phyloP scores from a whole-genome alignment of 257 asterid genomes.

The Linaria vulgaris region DNA sequence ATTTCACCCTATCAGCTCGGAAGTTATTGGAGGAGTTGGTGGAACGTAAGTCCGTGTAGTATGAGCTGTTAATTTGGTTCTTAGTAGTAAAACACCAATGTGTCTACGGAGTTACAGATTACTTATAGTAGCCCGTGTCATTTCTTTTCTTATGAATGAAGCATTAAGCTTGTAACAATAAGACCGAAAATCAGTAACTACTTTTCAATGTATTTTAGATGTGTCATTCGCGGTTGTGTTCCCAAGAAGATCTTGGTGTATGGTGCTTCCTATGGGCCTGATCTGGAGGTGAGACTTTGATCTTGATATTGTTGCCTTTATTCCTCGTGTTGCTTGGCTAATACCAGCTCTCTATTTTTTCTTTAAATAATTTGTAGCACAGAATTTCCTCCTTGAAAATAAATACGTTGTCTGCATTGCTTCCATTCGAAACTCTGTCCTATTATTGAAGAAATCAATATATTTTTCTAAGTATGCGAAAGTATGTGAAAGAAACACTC shows the following conservation, averaged over 20 bases:
- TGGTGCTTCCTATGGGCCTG: conserved; percentile 96
- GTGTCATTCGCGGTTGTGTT: conserved; percentile 99
- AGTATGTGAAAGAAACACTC: not conserved
- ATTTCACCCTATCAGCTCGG: conserved; percentile 97
- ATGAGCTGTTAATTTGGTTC: too few species aligned
- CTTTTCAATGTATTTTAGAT: conserved; percentile 49
- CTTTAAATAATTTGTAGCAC: not conserved
- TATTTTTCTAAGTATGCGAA: too few species aligned
- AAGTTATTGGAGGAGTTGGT: conserved; percentile 90
- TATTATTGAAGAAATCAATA: conserved; percentile 3
- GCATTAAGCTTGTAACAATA: not conserved
- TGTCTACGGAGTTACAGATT: not conserved
- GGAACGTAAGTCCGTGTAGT: conserved; percentile 99
- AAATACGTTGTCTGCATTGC: conserved; percentile 11
- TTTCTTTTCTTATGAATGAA: not conserved
- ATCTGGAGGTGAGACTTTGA: conserved; percentile 71
- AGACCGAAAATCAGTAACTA: conserved; percentile 21
- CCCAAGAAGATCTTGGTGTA: conserved; percentile 98
- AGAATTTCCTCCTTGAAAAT: not conserved
- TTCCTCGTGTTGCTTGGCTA: too few species aligned
- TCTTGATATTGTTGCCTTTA: not conserved
- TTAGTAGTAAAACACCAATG: not conserved
- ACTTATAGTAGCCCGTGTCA: not conserved
- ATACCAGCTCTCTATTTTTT: not conserved
- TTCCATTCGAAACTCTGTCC: not conserved